A percentile compares a stretch with the other conserved stretches of the same genome.
These are phyloP conservation scores for Beauveria pseudobassiana DNA, from an alignment of 2,329 filamentous ascomycete species.

Conservation along the genomic window DNA sequence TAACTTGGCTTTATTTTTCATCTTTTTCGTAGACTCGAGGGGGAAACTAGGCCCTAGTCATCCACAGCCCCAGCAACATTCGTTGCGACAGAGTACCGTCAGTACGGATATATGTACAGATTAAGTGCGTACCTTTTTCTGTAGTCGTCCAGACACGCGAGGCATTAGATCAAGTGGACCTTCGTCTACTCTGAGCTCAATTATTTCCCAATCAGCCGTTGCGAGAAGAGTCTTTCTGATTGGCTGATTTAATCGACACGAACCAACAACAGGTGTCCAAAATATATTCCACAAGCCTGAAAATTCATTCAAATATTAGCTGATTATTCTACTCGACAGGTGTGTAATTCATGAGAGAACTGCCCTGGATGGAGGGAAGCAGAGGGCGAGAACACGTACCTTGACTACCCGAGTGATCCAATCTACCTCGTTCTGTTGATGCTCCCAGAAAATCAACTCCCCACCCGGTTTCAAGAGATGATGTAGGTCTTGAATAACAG, in stretches of 20 bases:
- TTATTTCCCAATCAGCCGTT: constrained; percentile 6
- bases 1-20: no score
- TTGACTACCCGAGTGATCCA: constrained; percentile 22
- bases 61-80: no score
- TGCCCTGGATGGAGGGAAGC: neutral
- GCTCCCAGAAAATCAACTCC: constrained; percentile 39
- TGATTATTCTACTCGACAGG: neutral
- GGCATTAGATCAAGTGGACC: constrained; percentile 6
- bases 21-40: no score
- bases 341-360: neutral
- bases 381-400: constrained; percentile 16
- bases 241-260: constrained; percentile 1
- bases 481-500: constrained; percentile 25
- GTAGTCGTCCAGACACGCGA: neutral
- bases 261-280: neutral
- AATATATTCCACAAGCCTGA: constrained; percentile 1
- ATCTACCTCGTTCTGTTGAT: constrained; percentile 21
- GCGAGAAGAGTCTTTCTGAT: neutral
- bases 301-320: neutral
- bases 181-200: neutral
- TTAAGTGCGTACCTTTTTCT: neutral
- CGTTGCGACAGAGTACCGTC: no score
- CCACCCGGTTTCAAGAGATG: constrained; percentile 36
- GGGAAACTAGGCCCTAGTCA: no score
- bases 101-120: no score